Evolutionary conservation across 192 early-diverging fungal species (phyloP).

Genomic region (Podila horticola): DNA sequence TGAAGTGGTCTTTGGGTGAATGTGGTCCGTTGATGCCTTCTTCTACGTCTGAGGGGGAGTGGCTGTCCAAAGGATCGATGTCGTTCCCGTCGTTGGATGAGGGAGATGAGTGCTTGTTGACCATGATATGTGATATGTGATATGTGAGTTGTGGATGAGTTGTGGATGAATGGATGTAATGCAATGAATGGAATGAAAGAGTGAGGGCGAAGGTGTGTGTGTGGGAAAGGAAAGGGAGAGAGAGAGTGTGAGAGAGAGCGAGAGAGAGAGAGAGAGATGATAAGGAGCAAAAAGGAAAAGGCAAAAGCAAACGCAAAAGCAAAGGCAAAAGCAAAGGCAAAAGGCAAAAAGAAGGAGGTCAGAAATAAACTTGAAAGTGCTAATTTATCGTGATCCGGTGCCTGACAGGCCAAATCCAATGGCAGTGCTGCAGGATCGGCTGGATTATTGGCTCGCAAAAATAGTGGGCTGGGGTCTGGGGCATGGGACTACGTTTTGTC

Average conservation of each 20-base stretch:
- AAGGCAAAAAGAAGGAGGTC: background rate
- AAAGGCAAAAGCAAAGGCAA: background rate
- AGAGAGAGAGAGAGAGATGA: conserved; percentile 1
- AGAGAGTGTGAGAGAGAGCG: background rate
- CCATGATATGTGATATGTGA: conserved; percentile 17
- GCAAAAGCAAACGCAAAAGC: background rate
- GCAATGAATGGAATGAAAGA: background rate
- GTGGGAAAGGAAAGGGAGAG: background rate
- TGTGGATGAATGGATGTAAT: background rate
- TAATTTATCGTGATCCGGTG: too few relatives aligned
- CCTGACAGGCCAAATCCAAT: too few relatives aligned
- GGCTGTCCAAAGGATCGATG: conserved; percentile 20
- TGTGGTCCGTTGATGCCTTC: conserved; percentile 5
- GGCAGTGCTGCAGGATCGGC: background rate
- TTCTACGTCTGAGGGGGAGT: conserved; percentile 16
- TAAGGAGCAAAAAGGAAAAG: background rate
- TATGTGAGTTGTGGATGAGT: background rate
- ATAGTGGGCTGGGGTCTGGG: too few relatives aligned
- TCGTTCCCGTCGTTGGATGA: conserved; percentile 15
- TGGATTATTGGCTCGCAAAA: background rate
- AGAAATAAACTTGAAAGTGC: background rate
- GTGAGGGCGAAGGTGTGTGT: background rate
- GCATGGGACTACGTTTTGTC: too few relatives aligned
- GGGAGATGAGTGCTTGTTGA: conserved; percentile 21
- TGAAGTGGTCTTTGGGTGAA: background rate